Percentiles rank a stretch among this genome's conserved stretches.
Conservation (phyloP, 192 early-diverging fungal species). For the Chytriomyces confervae region DNA sequence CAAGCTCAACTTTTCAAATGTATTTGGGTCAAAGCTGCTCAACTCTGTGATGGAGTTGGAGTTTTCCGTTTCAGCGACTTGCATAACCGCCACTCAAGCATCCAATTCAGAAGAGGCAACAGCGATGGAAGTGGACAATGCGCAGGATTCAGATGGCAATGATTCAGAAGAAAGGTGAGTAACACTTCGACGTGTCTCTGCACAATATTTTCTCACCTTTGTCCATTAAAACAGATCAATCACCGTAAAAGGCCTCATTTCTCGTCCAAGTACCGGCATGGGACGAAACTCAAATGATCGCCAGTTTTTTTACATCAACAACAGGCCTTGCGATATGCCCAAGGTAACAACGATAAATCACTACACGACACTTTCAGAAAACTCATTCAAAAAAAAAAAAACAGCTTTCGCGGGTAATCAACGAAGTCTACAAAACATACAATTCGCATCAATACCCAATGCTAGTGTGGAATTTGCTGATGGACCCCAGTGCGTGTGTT, state of each 20-base stretch:
- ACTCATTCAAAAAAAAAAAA: slow-evolving; percentile 8
- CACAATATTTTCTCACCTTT: too few relatives aligned
- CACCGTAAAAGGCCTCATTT: slow-evolving; percentile 43
- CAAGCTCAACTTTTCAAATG: slow-evolving; percentile 72
- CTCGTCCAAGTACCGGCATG: slow-evolving; percentile 63
- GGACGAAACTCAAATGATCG: slow-evolving; percentile 80
- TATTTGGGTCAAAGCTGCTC: slow-evolving; percentile 75
- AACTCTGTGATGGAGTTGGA: slow-evolving; percentile 47
- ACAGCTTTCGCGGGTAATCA: slow-evolving; percentile 73
- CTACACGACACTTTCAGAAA: not conserved
- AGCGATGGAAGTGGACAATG: not conserved
- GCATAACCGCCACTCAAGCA: not conserved
- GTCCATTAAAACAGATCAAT: not conserved
- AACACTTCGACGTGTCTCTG: too few relatives aligned
- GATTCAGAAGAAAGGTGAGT: not conserved
- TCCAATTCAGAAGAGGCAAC: not conserved
- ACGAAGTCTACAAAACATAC: slow-evolving; percentile 77
- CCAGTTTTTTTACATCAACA: slow-evolving; percentile 90
- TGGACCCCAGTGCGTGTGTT: slow-evolving; percentile 55
- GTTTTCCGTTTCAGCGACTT: slow-evolving; percentile 42
- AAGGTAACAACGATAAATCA: slow-evolving; percentile 52
- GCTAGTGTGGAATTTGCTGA: slow-evolving; percentile 68
- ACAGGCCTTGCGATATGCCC: slow-evolving; percentile 84
- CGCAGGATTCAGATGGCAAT: not conserved
- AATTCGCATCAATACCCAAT: slow-evolving; percentile 81